A percentile compares a stretch with the other conserved stretches of the same genome.
These are phyloP conservation scores for Eutrema japonicum DNA, from an alignment of 345 rosid genomes.

Conservation along the genomic window DNA sequence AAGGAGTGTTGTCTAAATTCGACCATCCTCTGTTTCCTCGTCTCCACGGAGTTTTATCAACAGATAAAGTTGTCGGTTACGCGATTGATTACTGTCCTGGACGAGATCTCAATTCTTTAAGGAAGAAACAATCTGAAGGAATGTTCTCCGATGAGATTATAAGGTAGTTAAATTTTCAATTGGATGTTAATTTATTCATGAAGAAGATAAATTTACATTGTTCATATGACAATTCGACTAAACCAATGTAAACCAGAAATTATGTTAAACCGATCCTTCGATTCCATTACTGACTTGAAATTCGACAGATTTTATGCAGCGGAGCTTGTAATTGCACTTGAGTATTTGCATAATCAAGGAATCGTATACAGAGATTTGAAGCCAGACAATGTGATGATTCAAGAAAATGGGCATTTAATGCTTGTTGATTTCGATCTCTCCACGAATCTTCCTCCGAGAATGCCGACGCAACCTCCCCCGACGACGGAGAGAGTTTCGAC, in stretches of 20 bases:
- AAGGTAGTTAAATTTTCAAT: slow-evolving; percentile 43
- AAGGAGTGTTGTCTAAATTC: slow-evolving; percentile 54
- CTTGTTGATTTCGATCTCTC: slow-evolving; percentile 94
- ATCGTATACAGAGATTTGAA: slow-evolving; percentile 83
- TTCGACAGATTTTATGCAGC: slow-evolving; percentile 77
- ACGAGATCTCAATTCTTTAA: slow-evolving; percentile 58
- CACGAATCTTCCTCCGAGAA: slow-evolving; percentile 54
- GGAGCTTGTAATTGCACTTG: slow-evolving; percentile 74
- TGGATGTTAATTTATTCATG: too few relatives aligned
- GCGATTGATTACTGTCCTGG: slow-evolving; percentile 94
- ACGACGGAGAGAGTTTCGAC: not conserved
- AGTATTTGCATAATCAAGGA: slow-evolving; percentile 68
- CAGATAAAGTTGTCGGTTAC: slow-evolving; percentile 66
- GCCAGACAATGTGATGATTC: slow-evolving; percentile 81
- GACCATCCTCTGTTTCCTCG: slow-evolving; percentile 75
- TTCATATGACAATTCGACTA: too few relatives aligned
- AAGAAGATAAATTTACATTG: too few relatives aligned
- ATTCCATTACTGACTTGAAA: not conserved
- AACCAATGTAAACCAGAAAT: too few relatives aligned
- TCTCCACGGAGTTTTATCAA: slow-evolving; percentile 62
- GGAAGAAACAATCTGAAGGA: slow-evolving; percentile 68
- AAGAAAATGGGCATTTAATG: slow-evolving; percentile 83
- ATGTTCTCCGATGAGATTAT: slow-evolving; percentile 72
- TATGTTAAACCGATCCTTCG: not conserved
- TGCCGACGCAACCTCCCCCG: slow-evolving; percentile 32